Conservation (phyloP, 140 eudicot species). For the Cichorium intybus region DNA sequence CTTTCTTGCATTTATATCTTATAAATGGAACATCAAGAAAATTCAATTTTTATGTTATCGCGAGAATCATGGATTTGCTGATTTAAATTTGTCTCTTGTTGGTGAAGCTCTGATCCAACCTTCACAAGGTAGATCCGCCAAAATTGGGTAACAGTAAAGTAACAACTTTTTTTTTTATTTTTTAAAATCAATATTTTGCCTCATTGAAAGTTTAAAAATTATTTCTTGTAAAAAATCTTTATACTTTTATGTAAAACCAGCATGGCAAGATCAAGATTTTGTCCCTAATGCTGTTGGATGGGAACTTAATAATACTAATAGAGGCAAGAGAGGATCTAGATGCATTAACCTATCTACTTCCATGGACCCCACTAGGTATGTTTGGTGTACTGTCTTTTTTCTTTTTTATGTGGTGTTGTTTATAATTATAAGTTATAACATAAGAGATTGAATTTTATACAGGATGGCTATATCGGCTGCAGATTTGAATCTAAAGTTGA, state of each 20-base stretch:
- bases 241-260: conserved; percentile 11
- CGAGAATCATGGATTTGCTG: conserved; percentile 84
- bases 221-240: conserved; percentile 1
- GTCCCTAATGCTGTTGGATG: conserved; percentile 79
- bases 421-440: neutral
- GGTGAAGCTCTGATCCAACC: conserved; percentile 72
- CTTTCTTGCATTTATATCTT: conserved; percentile 49
- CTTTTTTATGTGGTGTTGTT: conserved; percentile 1
- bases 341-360: conserved; percentile 76
- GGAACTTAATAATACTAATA: conserved; percentile 67
- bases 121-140: conserved; percentile 67
- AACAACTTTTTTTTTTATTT: conserved; percentile 12
- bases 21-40: conserved; percentile 63
- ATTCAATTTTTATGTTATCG: conserved; percentile 79
- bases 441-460: conserved; percentile 17
- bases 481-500: conserved; percentile 88
- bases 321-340: conserved; percentile 45
- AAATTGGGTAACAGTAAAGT: conserved; percentile 25
- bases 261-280: conserved; percentile 45
- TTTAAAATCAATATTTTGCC: neutral
- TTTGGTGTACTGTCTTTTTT: neutral
- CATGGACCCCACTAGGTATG: conserved; percentile 87
- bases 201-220: neutral
- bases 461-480: conserved; percentile 90
- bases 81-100: conserved; percentile 65